Base-by-base conservation (phyloP, 78 protist genomes). In the Dictyostelium capitatum region DNA sequence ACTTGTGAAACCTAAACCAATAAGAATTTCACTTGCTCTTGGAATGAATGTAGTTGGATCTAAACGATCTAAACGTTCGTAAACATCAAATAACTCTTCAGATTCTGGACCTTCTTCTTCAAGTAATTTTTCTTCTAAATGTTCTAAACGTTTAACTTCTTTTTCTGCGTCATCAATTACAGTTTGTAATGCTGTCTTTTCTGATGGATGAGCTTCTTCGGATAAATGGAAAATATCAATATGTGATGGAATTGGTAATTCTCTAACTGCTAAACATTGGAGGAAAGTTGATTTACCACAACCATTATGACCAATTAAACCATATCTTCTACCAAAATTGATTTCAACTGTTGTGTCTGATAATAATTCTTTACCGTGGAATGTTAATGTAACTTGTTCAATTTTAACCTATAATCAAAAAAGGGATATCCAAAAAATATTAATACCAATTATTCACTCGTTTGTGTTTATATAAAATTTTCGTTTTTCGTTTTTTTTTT, bases 301-400 rank as follows among this genome's bases (percentile, higher is more conserved):
- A 14, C 99, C 99, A 92, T 98, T 98, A 47, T 47, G 70, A 25
- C 98, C 99, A 50, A 98, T 81, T 20, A 98, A 82, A 51, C 99
- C 99, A 64, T 97, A 97, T 47, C 98, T 79, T 64, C 81, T 69
- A 20, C 98, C 98, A 69, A 79, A 89, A 62, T 89, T 89, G 79
- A 82, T 85, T 62, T 85, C 92, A 8, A 85, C 82, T n/a, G 83
- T 59, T 30, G 92, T 85, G 62, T 85, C 92, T 73, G 62, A 73
- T 46, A 85, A 48, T n/a, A 85, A 62, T 75, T 85, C 92, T 62
- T 51, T 85, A 75, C 92, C 92, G 59, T 85, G 92, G 83, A 85
- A 85, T 28, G 92, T 85, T 56, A 85, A 62, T 23, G 92, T 85
- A 56, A 85, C 92, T 85, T 85, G 92, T 74, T 85, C 92, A 75